Conservation (phyloP, 768 basidiomycete species). For the Lactifluus piperatus region DNA sequence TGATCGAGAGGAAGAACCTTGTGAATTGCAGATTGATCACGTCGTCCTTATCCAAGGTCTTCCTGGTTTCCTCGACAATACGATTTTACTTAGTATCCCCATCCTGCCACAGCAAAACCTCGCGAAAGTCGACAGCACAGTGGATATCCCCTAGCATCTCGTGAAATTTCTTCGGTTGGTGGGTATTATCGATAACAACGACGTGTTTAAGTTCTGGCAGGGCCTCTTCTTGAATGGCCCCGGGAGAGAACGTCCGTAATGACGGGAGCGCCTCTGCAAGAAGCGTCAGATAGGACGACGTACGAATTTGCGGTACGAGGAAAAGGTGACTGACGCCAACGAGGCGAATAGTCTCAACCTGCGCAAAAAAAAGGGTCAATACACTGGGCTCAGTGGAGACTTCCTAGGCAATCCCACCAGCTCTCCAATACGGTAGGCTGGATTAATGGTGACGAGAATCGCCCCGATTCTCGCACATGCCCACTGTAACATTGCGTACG, state of each 20-base stretch:
- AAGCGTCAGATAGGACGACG: conserved; percentile 54
- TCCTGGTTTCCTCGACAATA: conserved; percentile 35
- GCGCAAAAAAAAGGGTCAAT: background rate
- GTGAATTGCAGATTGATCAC: conserved; percentile 82
- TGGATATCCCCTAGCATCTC: conserved; percentile 35
- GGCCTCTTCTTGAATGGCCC: conserved; percentile 46
- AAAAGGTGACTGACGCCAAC: conserved; percentile 64
- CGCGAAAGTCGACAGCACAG: conserved; percentile 60
- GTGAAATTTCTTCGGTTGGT: conserved; percentile 32
- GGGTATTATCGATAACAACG: conserved; percentile 57
- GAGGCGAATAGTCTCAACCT: conserved; percentile 56
- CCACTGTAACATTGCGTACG: conserved; percentile 80
- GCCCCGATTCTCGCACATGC: conserved; percentile 82
- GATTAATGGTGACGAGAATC: conserved; percentile 75
- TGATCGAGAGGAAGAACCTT: conserved; percentile 37
- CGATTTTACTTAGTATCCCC: conserved; percentile 33
- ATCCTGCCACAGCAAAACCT: conserved; percentile 61
- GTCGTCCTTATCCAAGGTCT: conserved; percentile 48
- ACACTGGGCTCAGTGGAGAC: background rate
- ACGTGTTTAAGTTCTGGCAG: conserved; percentile 57
- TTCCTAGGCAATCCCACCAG: conserved; percentile 45
- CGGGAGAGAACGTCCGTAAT: conserved; percentile 39
- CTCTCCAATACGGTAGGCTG: conserved; percentile 65
- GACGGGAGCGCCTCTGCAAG: conserved; percentile 51
- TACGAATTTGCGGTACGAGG: conserved; percentile 58